Evolutionary conservation across 1,284 basidiomycete genomes (phyloP).

Genomic region (Trametes versicolor): DNA sequence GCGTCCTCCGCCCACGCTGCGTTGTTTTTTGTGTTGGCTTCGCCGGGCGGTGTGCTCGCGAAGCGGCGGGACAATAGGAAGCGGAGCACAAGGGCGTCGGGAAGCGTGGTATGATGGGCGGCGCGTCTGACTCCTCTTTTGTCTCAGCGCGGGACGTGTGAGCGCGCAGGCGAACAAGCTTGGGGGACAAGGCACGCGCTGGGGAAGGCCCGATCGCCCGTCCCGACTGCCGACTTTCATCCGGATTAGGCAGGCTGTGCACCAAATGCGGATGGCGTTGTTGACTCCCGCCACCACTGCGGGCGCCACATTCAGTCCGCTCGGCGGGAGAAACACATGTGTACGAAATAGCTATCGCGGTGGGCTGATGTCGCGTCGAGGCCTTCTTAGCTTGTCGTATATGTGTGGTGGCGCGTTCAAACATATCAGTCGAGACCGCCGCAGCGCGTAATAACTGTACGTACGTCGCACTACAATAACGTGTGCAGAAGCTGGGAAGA

Average conservation of each 20-base stretch:
- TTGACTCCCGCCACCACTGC: constrained; percentile 13
- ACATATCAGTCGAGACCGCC: not conserved
- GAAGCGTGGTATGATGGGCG: not conserved
- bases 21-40: not conserved
- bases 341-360: not conserved
- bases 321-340: constrained; percentile 1
- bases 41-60: not conserved
- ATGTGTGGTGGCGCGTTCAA: not conserved
- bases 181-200: constrained; percentile 1
- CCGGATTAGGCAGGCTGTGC: constrained; percentile 12
- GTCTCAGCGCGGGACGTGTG: not conserved
- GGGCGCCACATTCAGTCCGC: not conserved
- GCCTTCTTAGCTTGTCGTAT: not conserved
- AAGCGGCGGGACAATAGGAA: constrained; percentile 1
- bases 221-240: constrained; percentile 17
- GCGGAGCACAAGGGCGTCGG: not conserved
- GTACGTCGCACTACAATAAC: constrained; percentile 12
- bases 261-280: constrained; percentile 17
- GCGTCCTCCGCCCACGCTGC: not conserved
- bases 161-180: not conserved
- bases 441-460: not conserved
- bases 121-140: constrained; percentile 1
- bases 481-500: not conserved
- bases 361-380: not conserved
- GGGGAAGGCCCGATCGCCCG: not conserved